Conservation (phyloP, 352 stramenopile genomes). For the Thalassiosira hispida region DNA sequence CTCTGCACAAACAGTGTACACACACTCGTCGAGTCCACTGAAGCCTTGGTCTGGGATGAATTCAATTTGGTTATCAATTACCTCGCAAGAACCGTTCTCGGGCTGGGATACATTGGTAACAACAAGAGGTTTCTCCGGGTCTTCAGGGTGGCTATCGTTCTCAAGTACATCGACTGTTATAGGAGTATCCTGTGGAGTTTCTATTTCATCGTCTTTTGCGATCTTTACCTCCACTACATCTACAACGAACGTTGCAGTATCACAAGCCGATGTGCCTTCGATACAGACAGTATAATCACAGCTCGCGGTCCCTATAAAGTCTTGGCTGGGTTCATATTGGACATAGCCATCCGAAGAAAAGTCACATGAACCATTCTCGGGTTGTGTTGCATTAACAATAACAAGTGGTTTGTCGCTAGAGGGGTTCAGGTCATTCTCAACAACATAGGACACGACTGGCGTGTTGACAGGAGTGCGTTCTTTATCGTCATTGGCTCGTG, state of each 20-base stretch:
- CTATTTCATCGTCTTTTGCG: slow-evolving; percentile 7
- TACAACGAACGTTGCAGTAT: slow-evolving; percentile 11
- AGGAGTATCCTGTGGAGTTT: background rate
- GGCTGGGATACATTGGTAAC: background rate
- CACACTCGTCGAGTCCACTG: background rate
- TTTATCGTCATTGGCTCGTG: slow-evolving; percentile 15
- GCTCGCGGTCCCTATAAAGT: slow-evolving; percentile 27
- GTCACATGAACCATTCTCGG: slow-evolving; percentile 34
- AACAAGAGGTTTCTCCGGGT: background rate
- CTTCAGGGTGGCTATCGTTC: slow-evolving; percentile 6
- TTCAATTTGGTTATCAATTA: background rate
- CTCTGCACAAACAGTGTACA: background rate
- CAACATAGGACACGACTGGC: slow-evolving; percentile 26
- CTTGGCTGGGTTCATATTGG: slow-evolving; percentile 40
- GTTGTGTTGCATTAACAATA: slow-evolving; percentile 1
- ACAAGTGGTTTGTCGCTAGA: background rate
- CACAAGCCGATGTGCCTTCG: slow-evolving; percentile 10
- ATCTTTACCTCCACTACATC: slow-evolving; percentile 9
- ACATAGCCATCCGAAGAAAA: slow-evolving; percentile 37
- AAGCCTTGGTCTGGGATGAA: background rate
- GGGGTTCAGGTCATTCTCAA: slow-evolving; percentile 14
- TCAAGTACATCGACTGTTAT: slow-evolving; percentile 3
- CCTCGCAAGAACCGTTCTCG: slow-evolving; percentile 11
- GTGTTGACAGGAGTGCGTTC: slow-evolving; percentile 15
- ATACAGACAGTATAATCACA: slow-evolving; percentile 40